Conservation (phyloP, 768 basidiomycete genomes). For the Lenzites betulinus region DNA sequence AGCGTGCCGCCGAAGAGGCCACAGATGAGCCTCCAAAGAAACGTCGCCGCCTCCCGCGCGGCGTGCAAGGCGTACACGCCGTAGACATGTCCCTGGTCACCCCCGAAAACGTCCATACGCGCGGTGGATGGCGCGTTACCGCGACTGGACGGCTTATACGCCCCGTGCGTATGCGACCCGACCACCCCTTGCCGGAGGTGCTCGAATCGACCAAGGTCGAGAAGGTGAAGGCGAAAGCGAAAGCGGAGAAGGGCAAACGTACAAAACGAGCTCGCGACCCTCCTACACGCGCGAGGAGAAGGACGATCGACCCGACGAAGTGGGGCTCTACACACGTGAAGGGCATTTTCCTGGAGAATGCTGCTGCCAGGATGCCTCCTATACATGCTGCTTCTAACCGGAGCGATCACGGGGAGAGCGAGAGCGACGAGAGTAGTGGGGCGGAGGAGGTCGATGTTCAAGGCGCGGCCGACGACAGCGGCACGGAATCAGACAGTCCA, state of each 20-base stretch:
- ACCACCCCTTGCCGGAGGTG: conserved; percentile 52
- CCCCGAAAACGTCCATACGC: conserved; percentile 51
- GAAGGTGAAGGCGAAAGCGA: conserved; percentile 20
- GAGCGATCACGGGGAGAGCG: background rate
- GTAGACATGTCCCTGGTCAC: conserved; percentile 68
- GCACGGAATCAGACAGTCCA: background rate
- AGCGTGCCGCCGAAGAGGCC: conserved; percentile 24
- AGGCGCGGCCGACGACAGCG: background rate
- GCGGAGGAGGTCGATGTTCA: background rate
- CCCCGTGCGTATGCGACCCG: conserved; percentile 72
- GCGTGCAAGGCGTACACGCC: conserved; percentile 46
- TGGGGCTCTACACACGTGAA: conserved; percentile 73
- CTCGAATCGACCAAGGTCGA: conserved; percentile 16
- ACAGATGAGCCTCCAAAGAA: conserved; percentile 45
- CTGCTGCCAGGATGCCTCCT: conserved; percentile 1
- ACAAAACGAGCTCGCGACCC: conserved; percentile 42
- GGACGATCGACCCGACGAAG: conserved; percentile 70
- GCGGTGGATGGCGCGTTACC: conserved; percentile 70
- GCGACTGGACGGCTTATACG: conserved; percentile 63
- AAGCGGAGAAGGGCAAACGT: conserved; percentile 42
- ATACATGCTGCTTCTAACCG: background rate
- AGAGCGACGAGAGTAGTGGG: background rate
- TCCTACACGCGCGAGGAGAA: conserved; percentile 56
- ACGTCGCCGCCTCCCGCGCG: conserved; percentile 39
- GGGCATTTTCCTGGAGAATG: conserved; percentile 59